Evolutionary conservation across 73 alveolate species (phyloP).

Genomic region (Breviolum minutum): DNA sequence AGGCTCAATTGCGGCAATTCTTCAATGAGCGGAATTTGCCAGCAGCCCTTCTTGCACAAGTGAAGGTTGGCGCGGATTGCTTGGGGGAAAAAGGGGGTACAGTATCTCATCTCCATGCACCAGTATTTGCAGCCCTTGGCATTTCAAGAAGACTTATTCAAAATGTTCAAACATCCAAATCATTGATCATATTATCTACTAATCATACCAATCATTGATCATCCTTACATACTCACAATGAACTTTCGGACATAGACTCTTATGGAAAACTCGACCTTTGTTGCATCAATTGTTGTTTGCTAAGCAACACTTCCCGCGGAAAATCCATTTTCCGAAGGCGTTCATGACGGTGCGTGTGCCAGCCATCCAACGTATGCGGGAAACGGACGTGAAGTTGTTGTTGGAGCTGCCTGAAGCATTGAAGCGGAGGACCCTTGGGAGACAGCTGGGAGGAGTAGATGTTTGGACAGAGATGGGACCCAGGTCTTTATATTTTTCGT

Average conservation of each 20-base stretch:
- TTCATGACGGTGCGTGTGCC: constrained; percentile 62
- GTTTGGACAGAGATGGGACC: background rate
- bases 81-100: background rate
- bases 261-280: background rate
- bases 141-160: too few relatives aligned
- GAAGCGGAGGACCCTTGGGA: constrained; percentile 6
- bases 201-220: too few relatives aligned
- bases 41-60: constrained; percentile 79
- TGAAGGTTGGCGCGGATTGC: background rate
- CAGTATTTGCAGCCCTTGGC: too few relatives aligned
- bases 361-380: constrained; percentile 83
- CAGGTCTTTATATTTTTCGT: background rate
- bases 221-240: too few relatives aligned
- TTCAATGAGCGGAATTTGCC: constrained; percentile 90
- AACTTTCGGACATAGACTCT: background rate
- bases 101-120: background rate
- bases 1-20: constrained; percentile 86
- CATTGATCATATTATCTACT: background rate
- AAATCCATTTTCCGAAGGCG: background rate
- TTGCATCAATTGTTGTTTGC: background rate
- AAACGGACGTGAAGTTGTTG: constrained; percentile 66
- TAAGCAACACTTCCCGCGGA: background rate
- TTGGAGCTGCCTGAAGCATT: constrained; percentile 59
- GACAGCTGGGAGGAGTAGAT: background rate
- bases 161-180: too few relatives aligned